These are phyloP conservation scores for Aureobasidium melanogenum DNA, from an alignment of 2,329 filamentous ascomycete species.

Conservation along the genomic window DNA sequence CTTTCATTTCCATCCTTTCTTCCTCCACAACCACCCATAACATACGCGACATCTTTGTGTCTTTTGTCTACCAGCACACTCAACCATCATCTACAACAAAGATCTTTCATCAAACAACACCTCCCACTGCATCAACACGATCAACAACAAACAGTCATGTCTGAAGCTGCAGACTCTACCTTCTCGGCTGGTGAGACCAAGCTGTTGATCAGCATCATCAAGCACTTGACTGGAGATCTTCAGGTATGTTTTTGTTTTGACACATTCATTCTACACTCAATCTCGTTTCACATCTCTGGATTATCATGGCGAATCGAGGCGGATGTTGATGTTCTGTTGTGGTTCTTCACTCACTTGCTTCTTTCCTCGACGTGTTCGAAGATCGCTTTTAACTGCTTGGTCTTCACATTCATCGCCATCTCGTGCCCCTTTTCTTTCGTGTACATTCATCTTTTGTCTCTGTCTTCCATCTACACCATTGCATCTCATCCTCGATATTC, in stretches of 20 bases:
- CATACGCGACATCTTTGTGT: neutral
- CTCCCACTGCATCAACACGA: neutral
- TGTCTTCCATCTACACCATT: neutral
- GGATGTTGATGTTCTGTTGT: neutral
- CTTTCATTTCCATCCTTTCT: neutral
- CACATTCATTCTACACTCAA: neutral
- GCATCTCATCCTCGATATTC: neutral
- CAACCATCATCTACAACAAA: neutral
- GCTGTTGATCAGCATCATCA: conserved; percentile 19
- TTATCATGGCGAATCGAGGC: neutral
- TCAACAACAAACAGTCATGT: neutral
- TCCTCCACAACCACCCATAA: neutral
- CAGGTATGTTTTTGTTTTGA: conserved; percentile 12
- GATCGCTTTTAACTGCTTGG: neutral
- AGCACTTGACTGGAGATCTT: conserved; percentile 20
- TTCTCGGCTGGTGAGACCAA: conserved; percentile 20
- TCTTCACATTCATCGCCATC: neutral
- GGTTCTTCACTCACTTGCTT: neutral
- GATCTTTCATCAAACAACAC: neutral
- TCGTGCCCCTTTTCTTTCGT: neutral
- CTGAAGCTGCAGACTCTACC: neutral
- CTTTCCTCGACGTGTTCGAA: neutral
- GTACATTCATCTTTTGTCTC: too few relatives aligned
- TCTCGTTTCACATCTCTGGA: neutral
- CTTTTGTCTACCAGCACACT: neutral